Base-by-base conservation (phyloP, 371 early-diverging fungal species). In the Amoeboaphelidium occidentale region DNA sequence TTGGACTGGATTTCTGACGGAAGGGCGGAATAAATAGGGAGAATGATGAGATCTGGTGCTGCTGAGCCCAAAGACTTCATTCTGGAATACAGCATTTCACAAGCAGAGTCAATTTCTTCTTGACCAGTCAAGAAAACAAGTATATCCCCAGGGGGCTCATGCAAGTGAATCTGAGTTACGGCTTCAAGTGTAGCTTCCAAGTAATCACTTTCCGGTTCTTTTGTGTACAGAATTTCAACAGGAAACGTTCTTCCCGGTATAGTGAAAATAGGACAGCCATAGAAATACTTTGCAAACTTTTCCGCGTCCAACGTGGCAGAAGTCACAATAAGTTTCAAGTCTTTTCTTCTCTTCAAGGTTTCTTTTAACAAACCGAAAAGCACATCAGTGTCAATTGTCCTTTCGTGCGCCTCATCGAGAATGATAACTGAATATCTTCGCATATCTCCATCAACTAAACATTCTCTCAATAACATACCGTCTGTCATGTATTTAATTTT, bases 351-450 rank as follows among this genome's bases (percentile, higher is more conserved):
- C 48, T 70, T 76, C n/a, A 79, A 67, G 20, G 90, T 76, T 44
- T 84, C 72, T 59, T 90, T 91, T 48, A 94, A 63, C 51, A 94
- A 58, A n/a, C 94, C 94, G 61, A 99, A 90, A 23, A 98, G 58
- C 1, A 99, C 83, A 67, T 99, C 99, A 1, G 97, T 97, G 50
- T 76, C 76, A 39, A 93, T 79, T 3, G 88, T 89, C 51, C 98
- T 76, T 69, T 99, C 99, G 80, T 99, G 99, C 39, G 97, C 97
- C 64, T 99, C 99, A 59, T 99, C 99, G 25, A 99, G 70, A 57
- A 94, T 79, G 46, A 99, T 75, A 27, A 94, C 80, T 23, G 89
- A 81, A 64, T 98, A 98, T 47, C 76, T 73, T 20, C 64, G 62
- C 63, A 94, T 70, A 27, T 66, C 65, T 0, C 82, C 73, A 55